These are phyloP conservation scores for Erythrophleum ivorense DNA, from an alignment of 331 rosid species.

Conservation along the genomic window DNA sequence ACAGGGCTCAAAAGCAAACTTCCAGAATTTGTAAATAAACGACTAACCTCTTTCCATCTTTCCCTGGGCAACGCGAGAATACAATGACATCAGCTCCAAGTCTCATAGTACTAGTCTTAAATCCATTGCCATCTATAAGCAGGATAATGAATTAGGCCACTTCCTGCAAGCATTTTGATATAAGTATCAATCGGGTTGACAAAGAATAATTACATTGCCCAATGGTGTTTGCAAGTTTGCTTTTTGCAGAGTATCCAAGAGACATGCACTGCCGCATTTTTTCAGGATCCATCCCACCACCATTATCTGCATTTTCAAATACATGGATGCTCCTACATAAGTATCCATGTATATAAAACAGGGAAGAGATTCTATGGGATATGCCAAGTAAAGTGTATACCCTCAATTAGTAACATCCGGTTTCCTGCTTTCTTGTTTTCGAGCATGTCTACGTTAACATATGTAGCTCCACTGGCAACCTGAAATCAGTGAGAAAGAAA, in stretches of 20 bases:
- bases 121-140: too few species aligned
- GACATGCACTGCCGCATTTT: conserved; percentile 98
- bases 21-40: too few species aligned
- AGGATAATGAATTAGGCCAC: too few species aligned
- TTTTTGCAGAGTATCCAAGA: conserved; percentile 81
- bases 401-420: conserved; percentile 80
- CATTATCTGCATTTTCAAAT: conserved; percentile 65
- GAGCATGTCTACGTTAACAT: conserved; percentile 77
- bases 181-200: too few species aligned
- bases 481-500: conserved; percentile 35
- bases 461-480: conserved; percentile 85
- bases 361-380: too few species aligned
- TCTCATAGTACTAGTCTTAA: conserved; percentile 96
- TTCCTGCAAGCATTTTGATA: too few species aligned
- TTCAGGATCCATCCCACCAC: conserved; percentile 98
- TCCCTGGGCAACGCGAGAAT: conserved; percentile 74
- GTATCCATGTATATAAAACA: too few species aligned
- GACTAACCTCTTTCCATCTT: conserved; percentile 64
- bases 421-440: conserved; percentile 66
- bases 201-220: conserved; percentile 76
- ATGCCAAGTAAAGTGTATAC: conserved; percentile 39
- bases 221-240: conserved; percentile 85
- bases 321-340: too few species aligned
- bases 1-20: too few species aligned
- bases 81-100: conserved; percentile 96